Evolutionary conservation across 2,329 filamentous ascomycete genomes (phyloP).

Genomic region (Aspergillus eucalypticola): DNA sequence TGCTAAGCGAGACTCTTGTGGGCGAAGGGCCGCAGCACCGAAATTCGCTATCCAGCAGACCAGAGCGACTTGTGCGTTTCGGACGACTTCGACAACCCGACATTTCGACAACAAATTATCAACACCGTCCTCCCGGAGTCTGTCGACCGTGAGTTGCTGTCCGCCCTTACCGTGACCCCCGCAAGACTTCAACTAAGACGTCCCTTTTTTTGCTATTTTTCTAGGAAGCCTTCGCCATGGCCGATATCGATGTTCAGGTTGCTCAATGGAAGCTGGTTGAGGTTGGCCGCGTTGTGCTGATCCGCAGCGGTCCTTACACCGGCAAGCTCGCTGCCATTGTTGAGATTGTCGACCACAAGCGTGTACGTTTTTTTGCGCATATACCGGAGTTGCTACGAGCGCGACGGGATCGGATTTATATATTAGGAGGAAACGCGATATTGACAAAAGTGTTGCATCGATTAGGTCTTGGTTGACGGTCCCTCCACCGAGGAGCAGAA

Average conservation of each 20-base stretch:
- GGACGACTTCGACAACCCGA: conserved; percentile 42
- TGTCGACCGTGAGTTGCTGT: conserved; percentile 44
- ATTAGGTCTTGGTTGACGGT: conserved; percentile 91
- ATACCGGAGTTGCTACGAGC: conserved; percentile 9
- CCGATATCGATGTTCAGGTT: conserved; percentile 77
- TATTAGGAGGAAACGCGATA: conserved; percentile 14
- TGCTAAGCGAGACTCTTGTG: conserved; percentile 45
- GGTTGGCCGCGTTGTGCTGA: conserved; percentile 94
- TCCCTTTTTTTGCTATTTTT: conserved; percentile 25
- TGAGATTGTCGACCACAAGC: conserved; percentile 99
- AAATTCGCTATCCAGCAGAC: conserved; percentile 37
- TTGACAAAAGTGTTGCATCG: conserved; percentile 22
- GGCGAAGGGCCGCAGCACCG: conserved; percentile 36
- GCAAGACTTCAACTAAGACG: conserved; percentile 28
- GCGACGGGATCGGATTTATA: conserved; percentile 10
- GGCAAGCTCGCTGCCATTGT: conserved; percentile 92
- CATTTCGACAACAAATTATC: conserved; percentile 43
- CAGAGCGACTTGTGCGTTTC: conserved; percentile 34
- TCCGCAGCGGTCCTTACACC: conserved; percentile 76
- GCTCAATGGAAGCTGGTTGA: conserved; percentile 94
- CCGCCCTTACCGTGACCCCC: conserved; percentile 15
- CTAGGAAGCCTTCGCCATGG: conserved; percentile 70
- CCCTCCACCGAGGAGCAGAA: conserved; percentile 78
- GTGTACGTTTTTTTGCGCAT: conserved; percentile 69
- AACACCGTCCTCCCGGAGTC: conserved; percentile 37